Evolutionary conservation across 108 stramenopile species (phyloP).

Genomic region (Conticribra weissflogii): DNA sequence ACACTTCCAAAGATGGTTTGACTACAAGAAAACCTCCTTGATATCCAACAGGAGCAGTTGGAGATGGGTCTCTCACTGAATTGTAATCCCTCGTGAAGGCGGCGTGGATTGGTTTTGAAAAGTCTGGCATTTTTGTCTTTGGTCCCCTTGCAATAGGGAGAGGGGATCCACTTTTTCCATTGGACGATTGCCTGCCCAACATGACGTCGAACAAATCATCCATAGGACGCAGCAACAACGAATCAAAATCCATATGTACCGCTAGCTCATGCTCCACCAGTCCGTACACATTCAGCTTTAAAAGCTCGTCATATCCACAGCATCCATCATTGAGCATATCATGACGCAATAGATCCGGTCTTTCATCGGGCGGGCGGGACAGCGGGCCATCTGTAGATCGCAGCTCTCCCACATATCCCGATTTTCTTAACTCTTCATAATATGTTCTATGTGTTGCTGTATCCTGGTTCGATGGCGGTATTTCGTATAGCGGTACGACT

Average conservation of each 20-base stretch:
- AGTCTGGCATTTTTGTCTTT: constrained; percentile 28
- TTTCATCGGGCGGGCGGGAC: constrained; percentile 14
- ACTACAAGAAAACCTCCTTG: constrained; percentile 93
- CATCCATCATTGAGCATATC: constrained; percentile 61
- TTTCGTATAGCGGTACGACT: constrained; percentile 36
- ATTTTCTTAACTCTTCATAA: constrained; percentile 22
- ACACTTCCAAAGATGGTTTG: constrained; percentile 63
- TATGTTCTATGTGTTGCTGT: too few species aligned
- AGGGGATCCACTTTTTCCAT: not conserved
- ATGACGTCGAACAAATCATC: constrained; percentile 64
- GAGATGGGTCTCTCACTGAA: constrained; percentile 46
- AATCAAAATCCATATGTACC: constrained; percentile 62
- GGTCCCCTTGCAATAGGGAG: constrained; percentile 34
- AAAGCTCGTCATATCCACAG: constrained; percentile 72
- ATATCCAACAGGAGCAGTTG: constrained; percentile 64
- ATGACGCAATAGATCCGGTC: constrained; percentile 26
- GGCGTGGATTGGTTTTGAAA: constrained; percentile 56
- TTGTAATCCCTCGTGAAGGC: constrained; percentile 82
- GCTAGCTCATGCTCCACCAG: constrained; percentile 60
- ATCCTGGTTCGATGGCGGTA: constrained; percentile 1
- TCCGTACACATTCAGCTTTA: constrained; percentile 76
- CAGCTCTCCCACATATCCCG: constrained; percentile 31
- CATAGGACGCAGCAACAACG: constrained; percentile 52
- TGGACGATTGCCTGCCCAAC: constrained; percentile 13
- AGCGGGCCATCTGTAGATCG: constrained; percentile 24